phyloP scores from a whole-genome alignment of 2,329 filamentous ascomycete species.

The Pestalotiopsis sp. region DNA sequence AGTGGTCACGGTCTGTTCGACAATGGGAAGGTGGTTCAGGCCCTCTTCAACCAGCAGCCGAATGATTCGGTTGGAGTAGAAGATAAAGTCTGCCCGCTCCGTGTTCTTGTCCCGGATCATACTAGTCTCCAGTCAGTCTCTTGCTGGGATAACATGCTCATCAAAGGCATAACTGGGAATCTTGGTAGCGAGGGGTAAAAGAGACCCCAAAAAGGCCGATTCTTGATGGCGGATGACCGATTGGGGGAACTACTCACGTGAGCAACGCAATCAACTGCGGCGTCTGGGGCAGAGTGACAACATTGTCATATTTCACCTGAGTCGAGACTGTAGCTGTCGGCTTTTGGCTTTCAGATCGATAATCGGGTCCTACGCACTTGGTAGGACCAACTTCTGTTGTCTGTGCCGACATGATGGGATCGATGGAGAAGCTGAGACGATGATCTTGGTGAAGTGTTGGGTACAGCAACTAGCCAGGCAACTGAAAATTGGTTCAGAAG shows the following conservation, averaged over 20 bases:
- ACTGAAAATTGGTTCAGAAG: background rate
- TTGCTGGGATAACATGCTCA: background rate
- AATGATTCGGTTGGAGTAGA: slow-evolving; percentile 98
- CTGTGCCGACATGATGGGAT: slow-evolving; percentile 2
- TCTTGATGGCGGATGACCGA: background rate
- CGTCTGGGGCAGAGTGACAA: slow-evolving; percentile 88
- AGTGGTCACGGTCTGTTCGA: slow-evolving; percentile 86
- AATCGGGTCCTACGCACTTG: slow-evolving; percentile 77
- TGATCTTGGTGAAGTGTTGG: background rate
- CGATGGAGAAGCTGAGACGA: background rate
- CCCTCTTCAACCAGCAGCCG: slow-evolving; percentile 95
- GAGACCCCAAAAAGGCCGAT: background rate
- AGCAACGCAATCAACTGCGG: slow-evolving; percentile 95
- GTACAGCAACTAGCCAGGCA: background rate
- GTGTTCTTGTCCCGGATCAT: slow-evolving; percentile 95
- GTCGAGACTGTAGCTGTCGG: slow-evolving; percentile 88
- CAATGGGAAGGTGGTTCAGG: slow-evolving; percentile 91
- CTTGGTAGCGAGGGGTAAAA: slow-evolving; percentile 7
- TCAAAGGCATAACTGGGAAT: background rate
- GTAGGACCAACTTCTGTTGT: slow-evolving; percentile 43
- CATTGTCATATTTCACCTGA: slow-evolving; percentile 78
- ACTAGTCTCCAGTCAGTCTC: slow-evolving; percentile 45
- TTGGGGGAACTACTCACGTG: slow-evolving; percentile 69
- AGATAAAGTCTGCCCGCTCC: slow-evolving; percentile 94
- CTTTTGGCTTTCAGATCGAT: slow-evolving; percentile 75